Conservation (phyloP, 2,329 filamentous ascomycete genomes). For the Rhytidhysteron rufulum region DNA sequence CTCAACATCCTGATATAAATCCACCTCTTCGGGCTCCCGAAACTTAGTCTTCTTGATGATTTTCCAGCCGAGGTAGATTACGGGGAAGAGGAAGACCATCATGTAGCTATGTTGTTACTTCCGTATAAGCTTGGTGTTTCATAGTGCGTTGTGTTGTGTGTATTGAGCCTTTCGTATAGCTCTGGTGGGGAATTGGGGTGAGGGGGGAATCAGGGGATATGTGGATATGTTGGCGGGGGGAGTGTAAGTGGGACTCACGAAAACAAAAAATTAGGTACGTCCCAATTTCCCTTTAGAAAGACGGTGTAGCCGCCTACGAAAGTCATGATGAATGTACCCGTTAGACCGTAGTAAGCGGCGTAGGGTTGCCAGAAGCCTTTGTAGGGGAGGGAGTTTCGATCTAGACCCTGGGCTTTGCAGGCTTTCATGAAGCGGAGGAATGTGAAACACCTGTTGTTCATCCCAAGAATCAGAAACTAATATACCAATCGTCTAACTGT, state of each 20-base stretch:
- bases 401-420: slow-evolving; percentile 64
- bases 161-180: no score
- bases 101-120: no score
- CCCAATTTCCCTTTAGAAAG: slow-evolving; percentile 67
- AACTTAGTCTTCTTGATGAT: slow-evolving; percentile 60
- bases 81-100: slow-evolving; percentile 68
- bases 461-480: no score
- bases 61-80: slow-evolving; percentile 70
- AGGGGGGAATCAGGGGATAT: no score
- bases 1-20: slow-evolving; percentile 59
- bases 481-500: no score
- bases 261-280: slow-evolving; percentile 67
- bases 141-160: no score
- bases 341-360: slow-evolving; percentile 63
- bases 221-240: no score
- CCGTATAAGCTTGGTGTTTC: no score
- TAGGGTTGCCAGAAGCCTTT: slow-evolving; percentile 67
- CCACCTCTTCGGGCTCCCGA: slow-evolving; percentile 55
- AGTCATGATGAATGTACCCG: slow-evolving; percentile 64
- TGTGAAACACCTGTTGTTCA: no score
- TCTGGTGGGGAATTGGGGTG: no score
- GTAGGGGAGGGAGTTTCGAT: slow-evolving; percentile 66
- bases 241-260: slow-evolving; percentile 55
- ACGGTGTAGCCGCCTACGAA: slow-evolving; percentile 74
- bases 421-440: slow-evolving; percentile 72